Evolutionary conservation across 1,284 basidiomycete species (phyloP).

Genomic region (Apiotrichum gamsii): DNA sequence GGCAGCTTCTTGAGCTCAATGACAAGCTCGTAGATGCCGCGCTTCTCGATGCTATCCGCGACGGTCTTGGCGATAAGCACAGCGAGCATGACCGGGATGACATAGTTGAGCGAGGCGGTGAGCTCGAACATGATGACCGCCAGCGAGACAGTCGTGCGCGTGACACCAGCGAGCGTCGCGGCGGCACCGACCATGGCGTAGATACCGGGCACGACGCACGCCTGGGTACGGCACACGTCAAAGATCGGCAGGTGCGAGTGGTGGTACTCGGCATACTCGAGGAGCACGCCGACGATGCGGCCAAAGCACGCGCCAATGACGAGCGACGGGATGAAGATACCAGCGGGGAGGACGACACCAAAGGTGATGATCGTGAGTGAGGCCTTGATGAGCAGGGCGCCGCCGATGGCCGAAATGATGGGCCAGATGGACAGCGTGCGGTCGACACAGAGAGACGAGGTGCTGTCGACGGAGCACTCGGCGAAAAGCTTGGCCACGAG

Average conservation of each 20-base stretch:
- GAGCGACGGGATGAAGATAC: slow-evolving; percentile 94
- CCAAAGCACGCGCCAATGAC: slow-evolving; percentile 96
- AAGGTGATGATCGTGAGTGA: slow-evolving; percentile 84
- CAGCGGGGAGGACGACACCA: slow-evolving; percentile 87
- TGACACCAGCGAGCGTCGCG: slow-evolving; percentile 79
- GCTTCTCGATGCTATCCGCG: slow-evolving; percentile 84
- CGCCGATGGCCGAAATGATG: slow-evolving; percentile 61
- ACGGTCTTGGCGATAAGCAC: slow-evolving; percentile 88
- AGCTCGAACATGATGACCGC: slow-evolving; percentile 97
- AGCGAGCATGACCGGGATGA: slow-evolving; percentile 83
- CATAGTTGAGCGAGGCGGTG: slow-evolving; percentile 88
- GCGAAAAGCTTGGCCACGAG: slow-evolving; percentile 79
- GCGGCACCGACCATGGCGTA: slow-evolving; percentile 91
- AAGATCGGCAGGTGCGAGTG: slow-evolving; percentile 63
- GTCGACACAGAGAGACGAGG: slow-evolving; percentile 66
- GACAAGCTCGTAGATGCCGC: slow-evolving; percentile 91
- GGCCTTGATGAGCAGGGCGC: slow-evolving; percentile 75
- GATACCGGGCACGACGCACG: slow-evolving; percentile 63
- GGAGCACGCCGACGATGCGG: slow-evolving; percentile 72
- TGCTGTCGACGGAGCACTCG: slow-evolving; percentile 63
- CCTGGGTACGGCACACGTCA: slow-evolving; percentile 52
- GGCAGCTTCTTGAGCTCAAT: slow-evolving; percentile 82
- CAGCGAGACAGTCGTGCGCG: slow-evolving; percentile 64
- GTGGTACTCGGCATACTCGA: slow-evolving; percentile 70
- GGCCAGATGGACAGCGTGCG: slow-evolving; percentile 61